Evolutionary conservation across 768 basidiomycete genomes (phyloP), one percentile per base, ranked within the genome.

Genomic region (Suillus subalutaceus): DNA sequence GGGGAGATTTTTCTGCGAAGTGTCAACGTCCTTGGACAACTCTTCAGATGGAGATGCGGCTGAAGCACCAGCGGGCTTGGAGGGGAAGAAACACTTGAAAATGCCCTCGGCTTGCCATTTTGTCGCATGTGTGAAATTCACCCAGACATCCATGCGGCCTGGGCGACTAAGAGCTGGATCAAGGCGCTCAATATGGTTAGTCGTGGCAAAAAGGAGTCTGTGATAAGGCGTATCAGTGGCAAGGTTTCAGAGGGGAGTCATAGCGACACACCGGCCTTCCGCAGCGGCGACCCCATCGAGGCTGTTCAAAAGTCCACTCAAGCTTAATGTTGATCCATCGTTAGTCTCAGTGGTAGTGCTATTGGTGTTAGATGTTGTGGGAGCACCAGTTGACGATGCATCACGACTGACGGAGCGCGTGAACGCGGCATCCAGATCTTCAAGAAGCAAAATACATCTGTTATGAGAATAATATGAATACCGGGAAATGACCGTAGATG

Each of bases 1-100:
- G 41, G 90, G 87, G 44, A 91, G 74, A 73, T 92, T 90, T 80
- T 85, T 82, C 72, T 90, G 86, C 7, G 88, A 88, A 16, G 85
- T 72, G 69, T 88, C 87, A 52, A 77, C 73, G 55, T 37, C 69
- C 56, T 64, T 77, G 58, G 68, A 63, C 23, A 65, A 59, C 46
- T 68, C n/a, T 20, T 3, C 68, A 50, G 70, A 50, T 32, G 63
- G 46, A 12, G 72, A 64, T 43, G 53, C 23, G 4, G 70, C 38
- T 1, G 67, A 26, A 23, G 64, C 59, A 7, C 62, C 46, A 15
- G 67, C 57, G 65, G 70, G 77, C 65, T 80, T 88, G 77, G 77
- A 89, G 4, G 93, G 93, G 89, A 95, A 95, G 88, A 95, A 95
- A 77, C 92, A 93, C 76, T 93, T 93, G 87, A 94, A 95, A 74